Evolutionary conservation across 345 rosid species (phyloP), one percentile per base, ranked within the genome.

Genomic region (Psidium friedrichsthalianum): DNA sequence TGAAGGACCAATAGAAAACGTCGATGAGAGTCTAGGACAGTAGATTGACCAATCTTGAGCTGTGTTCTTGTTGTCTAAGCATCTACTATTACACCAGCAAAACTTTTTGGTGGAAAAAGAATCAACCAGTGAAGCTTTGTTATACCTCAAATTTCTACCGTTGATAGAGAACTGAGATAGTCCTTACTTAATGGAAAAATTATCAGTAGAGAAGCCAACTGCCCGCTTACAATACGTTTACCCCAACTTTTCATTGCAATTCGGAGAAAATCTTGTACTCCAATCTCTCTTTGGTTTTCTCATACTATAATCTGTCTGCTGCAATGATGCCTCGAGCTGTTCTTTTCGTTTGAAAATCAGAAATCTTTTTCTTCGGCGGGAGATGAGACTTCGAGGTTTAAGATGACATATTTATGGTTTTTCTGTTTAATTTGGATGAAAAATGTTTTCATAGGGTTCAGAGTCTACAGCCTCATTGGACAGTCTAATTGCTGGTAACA

Each of bases 391-490:
- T 20, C 13, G 2, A 69, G 80, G 47, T 36, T 69, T 61, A 47
- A 27, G 52, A 13, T 59, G 80, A 85, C 42, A 32, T n/a, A 21
- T 49, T 18, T 22, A 9, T 82, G 76, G 53, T 58, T 54, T 47
- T 69, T 22, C 25, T 69, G 80, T 69, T 22, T 69, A 69, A 69
- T 69, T 36, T 69, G 80, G 25, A 84, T 84, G 56, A 58, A 47
- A 58, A 5, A 56, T 78, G 53, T 87, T 86, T 56, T 92, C 8
- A 81, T 86, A 97, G 98, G 91, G 83, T 58, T 88, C 91, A 83
- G 95, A 95, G 85, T 88, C 92, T 74, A 85, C 89, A 85, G 90
- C 88, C 81, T 78, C 91, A 83, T 56, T 93, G 76, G 98, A 95
- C 64, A 87, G 90, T 87, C 89, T 95, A 85, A 89, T 90, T 86